Evolutionary conservation across 2,329 filamentous ascomycete species (phyloP).

Genomic region (Apiospora saccharicola): DNA sequence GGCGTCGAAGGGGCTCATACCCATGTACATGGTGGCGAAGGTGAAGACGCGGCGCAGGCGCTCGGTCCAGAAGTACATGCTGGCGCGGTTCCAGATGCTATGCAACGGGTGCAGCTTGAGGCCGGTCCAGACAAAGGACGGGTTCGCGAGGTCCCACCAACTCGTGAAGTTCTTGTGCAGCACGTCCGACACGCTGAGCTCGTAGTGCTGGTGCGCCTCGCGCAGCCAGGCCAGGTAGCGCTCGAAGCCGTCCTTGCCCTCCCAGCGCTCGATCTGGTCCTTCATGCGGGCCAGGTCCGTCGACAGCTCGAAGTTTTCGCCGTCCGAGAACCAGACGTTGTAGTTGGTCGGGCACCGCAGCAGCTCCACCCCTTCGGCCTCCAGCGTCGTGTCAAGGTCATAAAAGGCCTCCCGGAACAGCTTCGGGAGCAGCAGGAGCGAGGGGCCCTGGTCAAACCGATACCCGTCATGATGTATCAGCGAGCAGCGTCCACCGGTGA

Average conservation of each 20-base stretch:
- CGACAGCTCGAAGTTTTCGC: constrained; percentile 67
- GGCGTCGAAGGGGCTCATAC: constrained; percentile 79
- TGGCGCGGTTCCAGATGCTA: constrained; percentile 71
- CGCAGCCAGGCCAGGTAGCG: constrained; percentile 72
- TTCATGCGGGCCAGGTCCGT: constrained; percentile 78
- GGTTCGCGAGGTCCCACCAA: constrained; percentile 63
- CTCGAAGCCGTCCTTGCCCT: constrained; percentile 74
- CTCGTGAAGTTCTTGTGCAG: constrained; percentile 72
- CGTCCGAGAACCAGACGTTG: constrained; percentile 76
- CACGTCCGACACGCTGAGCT: constrained; percentile 71
- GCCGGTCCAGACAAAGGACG: constrained; percentile 65
- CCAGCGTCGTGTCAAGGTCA: constrained; percentile 72
- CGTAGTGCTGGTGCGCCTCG: constrained; percentile 75
- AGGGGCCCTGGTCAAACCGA: constrained; percentile 81
- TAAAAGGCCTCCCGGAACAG: constrained; percentile 74
- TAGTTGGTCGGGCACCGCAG: constrained; percentile 80
- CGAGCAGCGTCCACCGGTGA: constrained; percentile 75
- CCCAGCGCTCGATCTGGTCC: constrained; percentile 73
- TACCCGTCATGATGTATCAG: constrained; percentile 67
- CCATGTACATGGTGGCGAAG: constrained; percentile 85
- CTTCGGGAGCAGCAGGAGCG: constrained; percentile 73
- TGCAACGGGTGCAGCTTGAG: constrained; percentile 73
- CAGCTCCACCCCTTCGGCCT: constrained; percentile 70
- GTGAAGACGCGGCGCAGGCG: constrained; percentile 75
- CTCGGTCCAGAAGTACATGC: constrained; percentile 74